phyloP scores from a whole-genome alignment of 1,284 basidiomycete species.

The Schizophyllum amplum region DNA sequence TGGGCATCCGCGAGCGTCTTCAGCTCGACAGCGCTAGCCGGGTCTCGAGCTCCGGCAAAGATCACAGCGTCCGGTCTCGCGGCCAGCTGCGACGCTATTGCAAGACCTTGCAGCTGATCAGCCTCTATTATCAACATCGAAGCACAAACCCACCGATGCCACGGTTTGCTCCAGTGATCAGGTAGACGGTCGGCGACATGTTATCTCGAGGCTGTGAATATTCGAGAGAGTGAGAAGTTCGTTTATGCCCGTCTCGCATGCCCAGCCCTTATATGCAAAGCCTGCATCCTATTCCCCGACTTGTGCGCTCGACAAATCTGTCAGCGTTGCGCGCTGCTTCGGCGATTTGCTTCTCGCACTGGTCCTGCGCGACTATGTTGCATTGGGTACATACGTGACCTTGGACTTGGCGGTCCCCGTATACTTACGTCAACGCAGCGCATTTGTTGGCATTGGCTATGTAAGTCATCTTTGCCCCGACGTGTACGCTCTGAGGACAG shows the following conservation, averaged over 20 bases:
- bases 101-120: not conserved
- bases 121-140: not conserved
- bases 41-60: conserved; percentile 5
- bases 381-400: no score
- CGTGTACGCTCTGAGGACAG: no score
- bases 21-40: not conserved
- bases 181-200: not conserved
- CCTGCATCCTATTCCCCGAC: no score
- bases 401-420: no score
- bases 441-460: no score
- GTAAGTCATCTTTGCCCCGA: no score
- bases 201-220: not conserved
- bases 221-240: no score
- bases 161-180: conserved; percentile 1
- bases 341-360: no score
- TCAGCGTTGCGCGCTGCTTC: not conserved
- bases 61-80: conserved; percentile 2
- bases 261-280: not conserved
- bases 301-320: not conserved
- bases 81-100: not conserved
- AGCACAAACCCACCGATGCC: not conserved
- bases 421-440: no score
- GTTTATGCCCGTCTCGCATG: not conserved
- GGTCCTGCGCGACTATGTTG: no score
- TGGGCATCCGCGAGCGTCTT: not conserved